phyloP scores from a whole-genome alignment of 768 basidiomycete species.

The Mycena maculata region DNA sequence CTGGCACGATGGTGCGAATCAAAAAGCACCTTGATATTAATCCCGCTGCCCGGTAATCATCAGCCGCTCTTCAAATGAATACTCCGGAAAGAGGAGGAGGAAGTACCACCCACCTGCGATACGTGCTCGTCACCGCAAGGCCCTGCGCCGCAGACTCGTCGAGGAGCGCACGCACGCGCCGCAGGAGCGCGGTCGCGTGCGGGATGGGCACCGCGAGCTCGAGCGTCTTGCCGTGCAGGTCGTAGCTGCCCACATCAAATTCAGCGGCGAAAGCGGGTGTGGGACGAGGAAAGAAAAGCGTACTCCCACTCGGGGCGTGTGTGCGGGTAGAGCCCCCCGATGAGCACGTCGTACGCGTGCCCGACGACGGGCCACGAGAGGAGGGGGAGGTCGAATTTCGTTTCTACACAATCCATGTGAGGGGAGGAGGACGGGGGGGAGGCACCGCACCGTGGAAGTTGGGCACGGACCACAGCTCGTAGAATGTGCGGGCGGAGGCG shows the following conservation, averaged over 20 bases:
- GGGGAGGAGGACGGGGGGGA: too few relatives aligned
- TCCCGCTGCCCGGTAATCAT: conserved; percentile 40
- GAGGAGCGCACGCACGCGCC: conserved; percentile 47
- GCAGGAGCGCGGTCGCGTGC: conserved; percentile 45
- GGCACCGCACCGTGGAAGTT: conserved; percentile 54
- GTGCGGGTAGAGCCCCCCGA: conserved; percentile 49
- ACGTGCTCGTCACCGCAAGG: conserved; percentile 50
- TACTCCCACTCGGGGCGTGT: conserved; percentile 51
- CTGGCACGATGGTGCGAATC: neutral
- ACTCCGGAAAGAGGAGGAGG: neutral
- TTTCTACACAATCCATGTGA: conserved; percentile 37
- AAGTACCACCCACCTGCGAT: conserved; percentile 42
- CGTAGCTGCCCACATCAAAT: too few relatives aligned
- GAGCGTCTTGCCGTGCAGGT: conserved; percentile 48
- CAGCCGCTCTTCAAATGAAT: neutral
- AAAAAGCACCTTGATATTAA: conserved; percentile 47
- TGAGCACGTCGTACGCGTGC: conserved; percentile 52
- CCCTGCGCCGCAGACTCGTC: conserved; percentile 48
- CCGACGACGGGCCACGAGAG: conserved; percentile 50
- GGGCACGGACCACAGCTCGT: conserved; percentile 45
- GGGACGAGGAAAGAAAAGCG: too few relatives aligned
- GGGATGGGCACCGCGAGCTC: conserved; percentile 50
- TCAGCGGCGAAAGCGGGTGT: too few relatives aligned
- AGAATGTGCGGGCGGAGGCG: conserved; percentile 47
- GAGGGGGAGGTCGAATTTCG: conserved; percentile 43